A percentile compares a stretch with the other conserved stretches of the same genome.
These are phyloP conservation scores for Cavenderia fasciculata DNA, from an alignment of 78 protist genomes.

Conservation along the genomic window DNA sequence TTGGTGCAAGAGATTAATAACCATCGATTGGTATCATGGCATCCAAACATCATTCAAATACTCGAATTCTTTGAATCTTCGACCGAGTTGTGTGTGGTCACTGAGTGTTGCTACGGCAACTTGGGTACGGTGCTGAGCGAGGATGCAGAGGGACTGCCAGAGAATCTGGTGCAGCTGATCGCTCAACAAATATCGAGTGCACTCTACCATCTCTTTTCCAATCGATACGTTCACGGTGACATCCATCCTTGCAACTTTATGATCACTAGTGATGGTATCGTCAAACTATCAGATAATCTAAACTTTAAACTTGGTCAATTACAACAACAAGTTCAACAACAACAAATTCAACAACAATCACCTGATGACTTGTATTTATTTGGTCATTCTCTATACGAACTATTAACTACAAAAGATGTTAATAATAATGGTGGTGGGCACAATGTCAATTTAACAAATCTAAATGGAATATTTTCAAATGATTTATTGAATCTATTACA, in stretches of 20 bases:
- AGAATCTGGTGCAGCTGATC: slow-evolving; percentile 76
- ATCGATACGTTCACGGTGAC: slow-evolving; percentile 94
- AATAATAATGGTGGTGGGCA: too few relatives aligned
- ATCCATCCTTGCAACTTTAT: slow-evolving; percentile 95
- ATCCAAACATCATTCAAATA: slow-evolving; percentile 89
- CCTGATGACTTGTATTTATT: too few relatives aligned
- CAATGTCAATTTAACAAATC: too few relatives aligned
- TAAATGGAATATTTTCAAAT: too few relatives aligned
- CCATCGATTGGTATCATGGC: slow-evolving; percentile 74
- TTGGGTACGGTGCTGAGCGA: slow-evolving; percentile 41
- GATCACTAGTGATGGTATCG: slow-evolving; percentile 79
- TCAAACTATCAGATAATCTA: slow-evolving; percentile 92
- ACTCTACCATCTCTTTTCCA: slow-evolving; percentile 89
- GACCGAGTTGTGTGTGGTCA: slow-evolving; percentile 84
- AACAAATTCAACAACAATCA: not conserved
- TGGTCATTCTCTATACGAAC: too few relatives aligned
- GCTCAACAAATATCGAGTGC: slow-evolving; percentile 88
- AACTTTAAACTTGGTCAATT: slow-evolving; percentile 91
- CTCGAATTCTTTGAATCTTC: slow-evolving; percentile 89
- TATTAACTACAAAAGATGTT: too few relatives aligned
- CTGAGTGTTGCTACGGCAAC: slow-evolving; percentile 83
- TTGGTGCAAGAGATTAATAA: slow-evolving; percentile 91
- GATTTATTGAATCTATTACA: too few relatives aligned
- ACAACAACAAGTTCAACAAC: not conserved
- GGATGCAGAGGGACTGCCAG: slow-evolving; percentile 87